Evolutionary conservation across 2,329 filamentous ascomycete species (phyloP).

Genomic region (Falciphora oryzae): DNA sequence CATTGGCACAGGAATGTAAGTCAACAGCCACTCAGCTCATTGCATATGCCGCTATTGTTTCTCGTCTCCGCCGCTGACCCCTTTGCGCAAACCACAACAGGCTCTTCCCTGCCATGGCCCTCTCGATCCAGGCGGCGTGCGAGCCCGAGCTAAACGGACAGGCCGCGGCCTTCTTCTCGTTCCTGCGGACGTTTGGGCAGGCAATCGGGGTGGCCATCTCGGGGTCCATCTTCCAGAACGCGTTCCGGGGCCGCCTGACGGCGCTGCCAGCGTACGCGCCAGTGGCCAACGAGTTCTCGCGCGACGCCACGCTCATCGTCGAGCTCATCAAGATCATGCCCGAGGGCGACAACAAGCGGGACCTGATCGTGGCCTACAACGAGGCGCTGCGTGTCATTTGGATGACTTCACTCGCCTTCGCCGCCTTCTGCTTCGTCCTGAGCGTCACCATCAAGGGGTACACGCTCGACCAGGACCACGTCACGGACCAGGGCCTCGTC

Average conservation of each 20-base stretch:
- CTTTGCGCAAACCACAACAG: neutral
- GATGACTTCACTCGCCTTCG: slow-evolving; percentile 32
- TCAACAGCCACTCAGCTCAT: neutral
- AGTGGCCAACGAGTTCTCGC: slow-evolving; percentile 39
- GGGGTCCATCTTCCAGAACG: slow-evolving; percentile 66
- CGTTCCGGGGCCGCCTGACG: slow-evolving; percentile 45
- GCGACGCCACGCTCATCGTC: slow-evolving; percentile 48
- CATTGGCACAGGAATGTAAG: slow-evolving; percentile 5
- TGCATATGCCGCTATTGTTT: neutral
- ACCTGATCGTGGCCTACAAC: slow-evolving; percentile 27
- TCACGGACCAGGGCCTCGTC: slow-evolving; percentile 22
- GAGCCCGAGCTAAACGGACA: slow-evolving; percentile 40
- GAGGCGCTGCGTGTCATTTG: slow-evolving; percentile 32
- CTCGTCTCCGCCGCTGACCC: neutral
- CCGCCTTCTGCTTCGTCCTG: slow-evolving; percentile 20
- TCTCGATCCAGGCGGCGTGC: slow-evolving; percentile 58
- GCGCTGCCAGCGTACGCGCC: slow-evolving; percentile 39
- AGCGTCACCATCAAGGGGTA: slow-evolving; percentile 26
- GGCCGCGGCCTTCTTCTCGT: slow-evolving; percentile 60
- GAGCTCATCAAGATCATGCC: slow-evolving; percentile 51
- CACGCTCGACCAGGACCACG: slow-evolving; percentile 26
- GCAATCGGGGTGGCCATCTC: slow-evolving; percentile 60
- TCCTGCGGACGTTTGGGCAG: slow-evolving; percentile 61
- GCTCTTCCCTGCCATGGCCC: slow-evolving; percentile 57
- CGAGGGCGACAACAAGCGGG: slow-evolving; percentile 17